A percentile compares a stretch with the other conserved stretches of the same genome.
Evolutionary conservation across 2,329 filamentous ascomycete genomes (phyloP).

Genomic region (Tolypocladium pustulatum): DNA sequence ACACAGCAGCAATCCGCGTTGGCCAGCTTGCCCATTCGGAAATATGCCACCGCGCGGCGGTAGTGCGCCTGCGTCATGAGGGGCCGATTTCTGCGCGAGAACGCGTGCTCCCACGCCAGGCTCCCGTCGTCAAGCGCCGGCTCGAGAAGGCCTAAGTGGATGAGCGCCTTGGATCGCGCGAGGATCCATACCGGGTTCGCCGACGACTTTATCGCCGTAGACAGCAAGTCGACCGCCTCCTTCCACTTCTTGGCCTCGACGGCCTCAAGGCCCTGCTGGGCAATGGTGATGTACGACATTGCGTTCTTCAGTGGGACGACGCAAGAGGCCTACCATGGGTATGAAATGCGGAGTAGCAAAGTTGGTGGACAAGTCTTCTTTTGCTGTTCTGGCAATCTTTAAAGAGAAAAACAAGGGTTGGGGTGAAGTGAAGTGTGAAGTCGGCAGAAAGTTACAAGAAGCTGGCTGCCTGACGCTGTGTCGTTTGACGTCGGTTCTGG

Average conservation of each 20-base stretch:
- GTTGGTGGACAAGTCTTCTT: not conserved
- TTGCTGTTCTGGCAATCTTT: not conserved
- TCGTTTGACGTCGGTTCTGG: not conserved
- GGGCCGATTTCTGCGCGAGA: conserved; percentile 60
- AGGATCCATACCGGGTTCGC: conserved; percentile 70
- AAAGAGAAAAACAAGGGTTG: not conserved
- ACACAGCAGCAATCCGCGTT: conserved; percentile 64
- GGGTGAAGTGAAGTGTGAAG: not conserved
- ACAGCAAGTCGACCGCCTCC: conserved; percentile 58
- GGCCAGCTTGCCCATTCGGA: conserved; percentile 58
- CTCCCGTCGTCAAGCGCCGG: conserved; percentile 63
- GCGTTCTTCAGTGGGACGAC: not conserved
- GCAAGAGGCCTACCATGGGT: not conserved
- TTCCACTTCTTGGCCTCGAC: conserved; percentile 53
- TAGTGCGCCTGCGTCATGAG: conserved; percentile 75
- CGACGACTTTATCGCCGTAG: conserved; percentile 53
- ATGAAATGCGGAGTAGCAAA: not conserved
- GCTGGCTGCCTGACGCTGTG: not conserved
- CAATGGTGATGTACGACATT: conserved; percentile 44
- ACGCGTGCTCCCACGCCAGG: conserved; percentile 49
- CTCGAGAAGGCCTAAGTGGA: conserved; percentile 49
- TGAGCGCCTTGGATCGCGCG: conserved; percentile 69
- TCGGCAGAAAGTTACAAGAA: not conserved
- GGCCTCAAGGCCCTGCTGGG: conserved; percentile 53
- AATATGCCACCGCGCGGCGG: conserved; percentile 65